Evolutionary conservation across 495 filamentous ascomycete genomes (phyloP), one percentile per base, ranked within the genome.

Genomic region (Podospora tetraspora): DNA sequence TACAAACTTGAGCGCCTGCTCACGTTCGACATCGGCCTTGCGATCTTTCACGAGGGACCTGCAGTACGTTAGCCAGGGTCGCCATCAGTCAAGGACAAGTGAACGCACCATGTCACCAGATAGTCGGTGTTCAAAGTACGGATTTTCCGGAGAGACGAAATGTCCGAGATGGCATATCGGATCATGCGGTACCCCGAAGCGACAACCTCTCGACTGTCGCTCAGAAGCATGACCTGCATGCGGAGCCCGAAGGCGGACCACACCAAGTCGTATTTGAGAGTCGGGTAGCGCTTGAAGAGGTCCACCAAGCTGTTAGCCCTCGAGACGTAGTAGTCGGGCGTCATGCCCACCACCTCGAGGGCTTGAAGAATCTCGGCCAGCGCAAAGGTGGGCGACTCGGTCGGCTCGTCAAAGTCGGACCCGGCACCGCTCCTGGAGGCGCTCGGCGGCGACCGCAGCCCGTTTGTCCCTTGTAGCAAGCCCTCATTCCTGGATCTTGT

Each of bases 1-100:
- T 25, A 97, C 91, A 79, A 99, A 97, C 76, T 99, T 99, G 70
- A 99, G 78, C 0, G 95, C 95, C 78, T 99, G 95, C 76, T 99
- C 95, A 60, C 95, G 88, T 79, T 99, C 95, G 59, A 99, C 92
- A 75, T 92, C 95, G 12, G 94, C 90, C 75, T 97, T 97, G 75
- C 92, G 90, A 74, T 97, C 94, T 75, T 97, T 97, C 69, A 94
- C 91, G 27, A 99, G 84, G 9, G 95, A 97, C 68, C 86, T 87
- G 59, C 19, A 52, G 32, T 12, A 16, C 16, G 43, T 52, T 52
- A 52, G 43, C 43, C 16, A n/a, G 19, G 19, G 1, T 8, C 7
- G 8, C 6, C 5, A 52, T n/a, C 19, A n/a, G 43, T 8, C 16
- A 19, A 5, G 19, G 12, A n/a, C 16, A 9, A 8, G 19, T 37